Evolutionary conservation across 805 yeast species (phyloP).

Genomic region (Hanseniaspora hatyaiensis): DNA sequence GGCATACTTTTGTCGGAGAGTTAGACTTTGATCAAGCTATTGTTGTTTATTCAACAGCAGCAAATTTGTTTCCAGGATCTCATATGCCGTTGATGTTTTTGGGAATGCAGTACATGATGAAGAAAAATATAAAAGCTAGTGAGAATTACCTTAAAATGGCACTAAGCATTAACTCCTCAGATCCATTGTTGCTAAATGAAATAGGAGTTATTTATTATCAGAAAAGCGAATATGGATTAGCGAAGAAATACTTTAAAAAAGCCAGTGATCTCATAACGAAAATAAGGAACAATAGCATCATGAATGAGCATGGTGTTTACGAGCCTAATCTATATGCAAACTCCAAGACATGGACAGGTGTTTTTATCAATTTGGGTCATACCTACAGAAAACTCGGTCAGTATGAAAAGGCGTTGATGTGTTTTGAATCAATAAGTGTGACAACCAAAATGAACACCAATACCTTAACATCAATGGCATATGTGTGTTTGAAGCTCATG

Average conservation of each 20-base stretch:
- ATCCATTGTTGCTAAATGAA: conserved; percentile 82
- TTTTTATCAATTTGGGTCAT: conserved; percentile 79
- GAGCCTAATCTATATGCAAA: conserved; percentile 41
- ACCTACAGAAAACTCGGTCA: conserved; percentile 61
- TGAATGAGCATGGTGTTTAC: background rate
- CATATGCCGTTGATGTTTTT: conserved; percentile 80
- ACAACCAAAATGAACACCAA: conserved; percentile 62
- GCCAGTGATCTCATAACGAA: conserved; percentile 61
- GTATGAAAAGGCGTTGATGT: conserved; percentile 54
- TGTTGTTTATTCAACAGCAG: conserved; percentile 92
- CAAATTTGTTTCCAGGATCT: conserved; percentile 78
- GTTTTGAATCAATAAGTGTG: conserved; percentile 65
- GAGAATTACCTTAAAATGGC: conserved; percentile 75
- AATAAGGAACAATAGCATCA: conserved; percentile 24
- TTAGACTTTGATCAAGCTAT: conserved; percentile 99
- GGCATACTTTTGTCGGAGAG: conserved; percentile 93
- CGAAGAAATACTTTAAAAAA: conserved; percentile 57
- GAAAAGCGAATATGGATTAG: conserved; percentile 50
- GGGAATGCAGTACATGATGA: conserved; percentile 92
- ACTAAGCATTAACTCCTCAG: conserved; percentile 64
- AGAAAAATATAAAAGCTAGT: conserved; percentile 70
- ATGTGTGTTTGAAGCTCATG: conserved; percentile 63
- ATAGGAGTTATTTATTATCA: conserved; percentile 86
- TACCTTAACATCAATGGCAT: conserved; percentile 71
- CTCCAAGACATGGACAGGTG: conserved; percentile 71